phyloP scores from a whole-genome alignment of 2,329 filamentous ascomycete species.

The Hymenoscyphus infarciens region DNA sequence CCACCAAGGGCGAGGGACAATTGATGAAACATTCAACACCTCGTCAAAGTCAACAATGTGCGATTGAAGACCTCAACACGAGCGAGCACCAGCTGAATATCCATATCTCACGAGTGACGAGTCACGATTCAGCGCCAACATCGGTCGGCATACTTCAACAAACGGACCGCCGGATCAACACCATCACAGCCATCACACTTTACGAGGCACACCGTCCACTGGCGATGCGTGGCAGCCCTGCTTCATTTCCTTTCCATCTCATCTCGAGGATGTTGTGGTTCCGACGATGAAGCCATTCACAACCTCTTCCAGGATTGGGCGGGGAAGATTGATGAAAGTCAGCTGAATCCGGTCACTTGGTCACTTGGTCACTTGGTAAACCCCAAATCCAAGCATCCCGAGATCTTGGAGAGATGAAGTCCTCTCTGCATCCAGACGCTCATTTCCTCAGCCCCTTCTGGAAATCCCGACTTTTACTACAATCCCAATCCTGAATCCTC shows the following conservation, averaged over 20 bases:
- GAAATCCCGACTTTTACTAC: not conserved
- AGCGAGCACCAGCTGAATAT: slow-evolving; percentile 1
- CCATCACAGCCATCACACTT: not conserved
- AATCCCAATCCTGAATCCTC: not conserved
- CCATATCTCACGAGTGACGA: too few species aligned
- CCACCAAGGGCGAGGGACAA: not conserved
- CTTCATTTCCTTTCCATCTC: not conserved
- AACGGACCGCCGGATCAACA: not conserved
- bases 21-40: not conserved
- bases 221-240: not conserved
- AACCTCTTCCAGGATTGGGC: not conserved
- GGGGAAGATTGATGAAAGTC: not conserved
- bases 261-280: not conserved
- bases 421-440: not conserved
- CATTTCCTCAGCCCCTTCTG: not conserved
- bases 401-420: not conserved
- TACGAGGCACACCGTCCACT: not conserved
- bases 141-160: not conserved
- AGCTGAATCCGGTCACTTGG: not conserved
- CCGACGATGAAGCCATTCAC: not conserved
- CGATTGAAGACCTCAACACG: not conserved
- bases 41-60: not conserved
- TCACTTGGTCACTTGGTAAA: not conserved
- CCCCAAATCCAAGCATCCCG: not conserved
- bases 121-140: not conserved